Evolutionary conservation across 805 yeast genomes (phyloP).

Genomic region (Hyphopichia homilentoma): DNA sequence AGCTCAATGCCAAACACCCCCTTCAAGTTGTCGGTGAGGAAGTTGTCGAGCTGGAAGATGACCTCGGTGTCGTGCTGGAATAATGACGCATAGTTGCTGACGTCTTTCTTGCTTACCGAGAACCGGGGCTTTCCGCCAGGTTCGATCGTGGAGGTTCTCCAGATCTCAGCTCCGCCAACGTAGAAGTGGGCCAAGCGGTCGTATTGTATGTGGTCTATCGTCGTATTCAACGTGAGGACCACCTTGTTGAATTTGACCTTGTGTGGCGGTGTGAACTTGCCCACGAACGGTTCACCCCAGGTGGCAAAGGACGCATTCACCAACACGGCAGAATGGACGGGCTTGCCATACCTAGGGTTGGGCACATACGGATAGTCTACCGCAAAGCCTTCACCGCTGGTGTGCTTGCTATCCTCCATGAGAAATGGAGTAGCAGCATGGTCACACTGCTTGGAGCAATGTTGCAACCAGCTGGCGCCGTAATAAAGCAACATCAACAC

Average conservation of each 20-base stretch:
- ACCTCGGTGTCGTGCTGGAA: slow-evolving; percentile 43
- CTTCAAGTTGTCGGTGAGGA: slow-evolving; percentile 48
- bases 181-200: slow-evolving; percentile 65
- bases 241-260: slow-evolving; percentile 46
- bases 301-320: slow-evolving; percentile 52
- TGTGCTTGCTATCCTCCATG: no score
- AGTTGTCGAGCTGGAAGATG: slow-evolving; percentile 63
- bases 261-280: slow-evolving; percentile 41
- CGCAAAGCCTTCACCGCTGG: slow-evolving; percentile 17
- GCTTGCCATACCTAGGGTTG: slow-evolving; percentile 18
- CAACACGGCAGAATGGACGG: slow-evolving; percentile 39
- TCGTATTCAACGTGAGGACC: slow-evolving; percentile 48
- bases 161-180: slow-evolving; percentile 59
- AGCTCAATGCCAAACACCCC: slow-evolving; percentile 60
- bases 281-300: slow-evolving; percentile 55
- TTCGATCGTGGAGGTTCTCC: slow-evolving; percentile 78
- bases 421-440: no score
- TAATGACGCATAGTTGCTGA: slow-evolving; percentile 50
- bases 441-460: no score
- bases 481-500: no score
- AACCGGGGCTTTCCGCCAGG: slow-evolving; percentile 49
- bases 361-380: slow-evolving; percentile 25
- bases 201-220: slow-evolving; percentile 57
- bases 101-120: slow-evolving; percentile 58
- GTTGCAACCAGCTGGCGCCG: no score